These are phyloP conservation scores for Inga laurina DNA, from an alignment of 306 rosid species.

Conservation along the genomic window DNA sequence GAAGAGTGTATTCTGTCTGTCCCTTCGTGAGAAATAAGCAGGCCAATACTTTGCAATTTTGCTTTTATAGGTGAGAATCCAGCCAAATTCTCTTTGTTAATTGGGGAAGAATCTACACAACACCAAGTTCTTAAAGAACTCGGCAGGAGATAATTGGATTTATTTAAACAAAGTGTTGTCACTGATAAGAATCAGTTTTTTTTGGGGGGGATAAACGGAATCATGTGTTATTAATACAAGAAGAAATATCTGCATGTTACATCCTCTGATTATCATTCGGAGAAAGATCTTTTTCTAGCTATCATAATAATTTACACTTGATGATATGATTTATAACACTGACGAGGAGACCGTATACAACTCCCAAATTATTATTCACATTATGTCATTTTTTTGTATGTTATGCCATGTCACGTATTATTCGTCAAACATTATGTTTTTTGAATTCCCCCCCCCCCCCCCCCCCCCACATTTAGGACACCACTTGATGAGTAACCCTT, in stretches of 20 bases:
- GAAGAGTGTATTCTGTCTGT: neutral
- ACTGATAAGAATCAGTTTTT: neutral
- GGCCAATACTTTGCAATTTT: neutral
- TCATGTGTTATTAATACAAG: neutral
- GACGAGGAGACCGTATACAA: neutral
- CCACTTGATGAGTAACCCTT: slow-evolving; percentile 8
- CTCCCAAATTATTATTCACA: neutral
- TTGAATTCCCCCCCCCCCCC: slow-evolving; percentile 5
- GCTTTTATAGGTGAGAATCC: neutral
- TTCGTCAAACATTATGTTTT: neutral
- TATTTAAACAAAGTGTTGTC: neutral
- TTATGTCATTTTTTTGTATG: neutral
- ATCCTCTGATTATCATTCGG: neutral
- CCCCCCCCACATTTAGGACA: neutral
- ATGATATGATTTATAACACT: neutral
- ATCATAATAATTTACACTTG: neutral
- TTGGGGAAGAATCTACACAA: neutral
- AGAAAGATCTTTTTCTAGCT: neutral
- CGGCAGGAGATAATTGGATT: neutral
- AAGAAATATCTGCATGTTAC: neutral
- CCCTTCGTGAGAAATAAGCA: neutral
- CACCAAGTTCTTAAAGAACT: neutral
- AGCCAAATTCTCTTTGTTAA: neutral
- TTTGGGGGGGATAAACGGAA: too few relatives aligned
- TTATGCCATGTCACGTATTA: neutral